Evolutionary conservation across 1,284 basidiomycete species (phyloP), one percentile per base, ranked within the genome.

Genomic region (Omphalotus olearius): DNA sequence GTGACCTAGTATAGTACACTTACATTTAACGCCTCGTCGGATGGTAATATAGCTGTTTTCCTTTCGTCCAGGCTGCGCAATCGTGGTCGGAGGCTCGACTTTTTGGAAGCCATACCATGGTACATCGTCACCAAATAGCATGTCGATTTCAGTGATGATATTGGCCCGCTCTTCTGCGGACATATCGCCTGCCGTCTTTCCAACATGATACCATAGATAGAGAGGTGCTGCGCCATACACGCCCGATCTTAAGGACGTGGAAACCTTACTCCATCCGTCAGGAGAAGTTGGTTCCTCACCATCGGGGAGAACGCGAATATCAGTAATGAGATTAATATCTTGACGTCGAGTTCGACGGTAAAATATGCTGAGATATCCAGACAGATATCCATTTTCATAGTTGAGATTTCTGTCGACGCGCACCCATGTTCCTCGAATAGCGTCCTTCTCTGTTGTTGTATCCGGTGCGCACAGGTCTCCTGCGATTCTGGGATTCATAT

Each of bases 51-150:
- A 82, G 3, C 81, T 82, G 44, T 74, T 76, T 51, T 82, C 74
- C 0, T 69, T 56, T 36, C 64, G 68, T 11, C 69, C 70, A 18
- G 65, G 65, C 20, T 67, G 56, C 45, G 70, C 68, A 6, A 64
- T 62, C 14, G 81, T 72, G 5, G 85, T 76, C 1, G 79, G 68
- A 0, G 83, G 83, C 26, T 79, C 67, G 1, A 93, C 62, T 59
- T 79, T 83, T 59, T 90, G 78, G 62, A 93, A 96, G 0, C 92
- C 93, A 59, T 83, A 93, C 81, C 89, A 92, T 0, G 91, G 82
- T 5, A 78, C 72, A 50, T 85, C 83, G 45, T 88, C 83, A 3
- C 93, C 93, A 62, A 84, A 95, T 0, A 90, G 67, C 1, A 95
- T 75, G 63, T 95, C 92, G n/a, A 96, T 57, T 66, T 97, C 93